Evolutionary conservation across 176 grass and related monocot genomes (phyloP).

Genomic region (Tillandsia leiboldiana): DNA sequence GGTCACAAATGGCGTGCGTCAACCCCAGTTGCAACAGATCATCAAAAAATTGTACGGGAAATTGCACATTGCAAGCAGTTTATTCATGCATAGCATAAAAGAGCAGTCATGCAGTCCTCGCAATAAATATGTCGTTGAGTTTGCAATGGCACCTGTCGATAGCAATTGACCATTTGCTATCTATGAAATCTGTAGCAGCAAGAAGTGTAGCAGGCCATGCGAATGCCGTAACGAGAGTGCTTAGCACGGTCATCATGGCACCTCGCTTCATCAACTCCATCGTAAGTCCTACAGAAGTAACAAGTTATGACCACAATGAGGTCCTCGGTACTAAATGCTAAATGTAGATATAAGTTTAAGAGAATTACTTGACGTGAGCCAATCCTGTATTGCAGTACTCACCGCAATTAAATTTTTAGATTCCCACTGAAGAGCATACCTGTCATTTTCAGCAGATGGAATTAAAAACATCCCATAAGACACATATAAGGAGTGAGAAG

Average conservation of each 20-base stretch:
- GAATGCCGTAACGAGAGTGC: constrained; percentile 65
- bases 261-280: constrained; percentile 82
- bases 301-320: constrained; percentile 13
- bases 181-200: constrained; percentile 81
- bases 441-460: constrained; percentile 23
- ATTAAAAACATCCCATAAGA: neutral
- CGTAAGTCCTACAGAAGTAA: constrained; percentile 46
- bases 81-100: too few species aligned
- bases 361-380: constrained; percentile 78
- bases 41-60: too few species aligned
- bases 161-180: constrained; percentile 89
- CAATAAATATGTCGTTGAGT: neutral
- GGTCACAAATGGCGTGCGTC: neutral
- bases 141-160: constrained; percentile 63
- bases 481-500: neutral
- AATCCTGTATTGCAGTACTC: constrained; percentile 87
- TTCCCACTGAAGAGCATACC: constrained; percentile 85
- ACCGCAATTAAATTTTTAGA: constrained; percentile 72
- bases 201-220: constrained; percentile 73
- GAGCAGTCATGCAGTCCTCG: too few species aligned
- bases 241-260: constrained; percentile 80
- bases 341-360: constrained; percentile 9
- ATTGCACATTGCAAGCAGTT: neutral
- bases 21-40: too few species aligned
- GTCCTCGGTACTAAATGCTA: neutral